These are phyloP conservation scores for Suhomyces panamericanus DNA, from an alignment of 1,139 yeast genomes.

Conservation along the genomic window DNA sequence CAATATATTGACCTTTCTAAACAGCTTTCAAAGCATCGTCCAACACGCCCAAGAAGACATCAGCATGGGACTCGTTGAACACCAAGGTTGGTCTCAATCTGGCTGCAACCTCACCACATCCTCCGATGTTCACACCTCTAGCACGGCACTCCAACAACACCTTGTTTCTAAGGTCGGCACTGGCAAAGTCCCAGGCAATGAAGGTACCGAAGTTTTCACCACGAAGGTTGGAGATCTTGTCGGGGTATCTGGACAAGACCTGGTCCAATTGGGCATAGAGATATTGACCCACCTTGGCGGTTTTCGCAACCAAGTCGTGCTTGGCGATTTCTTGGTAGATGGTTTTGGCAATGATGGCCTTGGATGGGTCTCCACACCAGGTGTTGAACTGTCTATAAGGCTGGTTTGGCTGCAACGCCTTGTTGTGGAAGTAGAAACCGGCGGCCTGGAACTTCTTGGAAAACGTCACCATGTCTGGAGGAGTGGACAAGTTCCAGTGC, in stretches of 20 bases:
- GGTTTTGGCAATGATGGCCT: conserved; percentile 62
- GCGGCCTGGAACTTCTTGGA: conserved; percentile 80
- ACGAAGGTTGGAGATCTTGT: conserved; percentile 53
- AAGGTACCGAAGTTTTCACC: conserved; percentile 71
- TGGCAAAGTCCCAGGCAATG: conserved; percentile 69
- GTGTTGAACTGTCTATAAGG: conserved; percentile 80
- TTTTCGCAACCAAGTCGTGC: conserved; percentile 51
- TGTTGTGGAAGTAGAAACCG: conserved; percentile 71
- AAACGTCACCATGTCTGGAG: conserved; percentile 74
- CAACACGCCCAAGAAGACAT: conserved; percentile 51
- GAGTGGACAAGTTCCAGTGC: conserved; percentile 61
- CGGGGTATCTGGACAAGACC: conserved; percentile 46
- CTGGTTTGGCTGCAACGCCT: conserved; percentile 57
- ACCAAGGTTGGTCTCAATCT: conserved; percentile 72
- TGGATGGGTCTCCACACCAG: conserved; percentile 83
- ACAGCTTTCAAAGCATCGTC: conserved; percentile 29
- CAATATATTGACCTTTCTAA: background rate
- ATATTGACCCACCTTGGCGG: conserved; percentile 61
- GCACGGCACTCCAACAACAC: conserved; percentile 51
- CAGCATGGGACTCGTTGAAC: conserved; percentile 67
- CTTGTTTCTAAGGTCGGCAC: conserved; percentile 48
- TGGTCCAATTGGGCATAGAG: conserved; percentile 48
- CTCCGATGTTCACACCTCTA: conserved; percentile 70
- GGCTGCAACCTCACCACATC: conserved; percentile 65
- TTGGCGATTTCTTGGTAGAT: conserved; percentile 59